Base-by-base conservation (phyloP, 2,329 filamentous ascomycete species). In the Arthroderma sp. region DNA sequence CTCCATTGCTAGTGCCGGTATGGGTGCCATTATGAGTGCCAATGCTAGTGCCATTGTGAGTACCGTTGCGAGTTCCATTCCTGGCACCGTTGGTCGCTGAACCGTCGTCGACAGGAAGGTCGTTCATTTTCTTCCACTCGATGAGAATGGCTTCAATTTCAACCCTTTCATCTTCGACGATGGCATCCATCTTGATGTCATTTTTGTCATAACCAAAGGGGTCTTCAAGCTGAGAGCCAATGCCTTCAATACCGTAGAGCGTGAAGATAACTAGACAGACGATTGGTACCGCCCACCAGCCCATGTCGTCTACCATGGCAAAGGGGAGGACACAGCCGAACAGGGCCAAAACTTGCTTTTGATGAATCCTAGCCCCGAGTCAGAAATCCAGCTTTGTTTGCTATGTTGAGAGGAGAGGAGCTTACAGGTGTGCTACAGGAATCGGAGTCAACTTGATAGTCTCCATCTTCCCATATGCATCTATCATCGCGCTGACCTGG, bases 111-210 rank as follows among this genome's bases (percentile, higher is more conserved):
- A 60, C 66, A 37, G 60, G 62, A 28, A 56, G 57, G 17, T 56
- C 62, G 56, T 61, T 62, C 54, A 64, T 61, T 35, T 63, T 70
- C 63, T 73, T 75, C 82, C 82, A 85, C 66, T 83, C 81, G 13
- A 76, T 74, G 23, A 84, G 64, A 63, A 84, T 67, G 5, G 81
- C 81, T 61, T 76, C 75, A 17, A 81, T 76, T 68, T 85, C 82
- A 39, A 74, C 74, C 59, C 79, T 71, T 44, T 80, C 73, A 65
- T 85, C 82, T 61, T 82, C 81, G 2, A 81, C 79, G 54, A 85
- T 79, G 2, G 80, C 81, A 66, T 85, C 82, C 77, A 85, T 82
- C 65, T 84, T 84, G 68, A 85, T 85, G 65, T 85, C 82, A 58
- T 83, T 84, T 64, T 78, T 76, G 61, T 83, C 82, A 57, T 82